Percentiles rank a stretch among this genome's conserved stretches.
Evolutionary conservation across 305 asterid species (phyloP).

Genomic region (Fraxinus albicans): DNA sequence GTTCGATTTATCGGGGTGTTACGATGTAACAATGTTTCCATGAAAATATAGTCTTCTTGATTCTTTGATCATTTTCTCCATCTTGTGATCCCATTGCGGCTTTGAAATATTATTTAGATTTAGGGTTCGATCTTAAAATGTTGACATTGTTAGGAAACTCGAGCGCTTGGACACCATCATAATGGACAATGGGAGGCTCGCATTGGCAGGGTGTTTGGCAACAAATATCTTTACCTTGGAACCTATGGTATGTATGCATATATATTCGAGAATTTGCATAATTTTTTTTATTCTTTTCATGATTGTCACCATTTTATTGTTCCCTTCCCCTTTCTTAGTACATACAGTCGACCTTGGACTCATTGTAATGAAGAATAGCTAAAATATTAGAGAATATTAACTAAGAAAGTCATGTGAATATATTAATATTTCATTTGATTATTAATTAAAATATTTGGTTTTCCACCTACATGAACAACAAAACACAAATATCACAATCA

Average conservation of each 20-base stretch:
- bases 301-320: background rate
- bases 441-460: no score
- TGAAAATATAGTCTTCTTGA: background rate
- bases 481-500: no score
- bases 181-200: slow-evolving; percentile 99
- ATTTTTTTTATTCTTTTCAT: background rate
- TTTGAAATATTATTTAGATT: background rate
- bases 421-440: no score
- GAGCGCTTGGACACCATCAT: slow-evolving; percentile 55
- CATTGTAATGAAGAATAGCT: no score
- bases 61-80: background rate
- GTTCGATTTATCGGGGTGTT: slow-evolving; percentile 85
- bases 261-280: background rate
- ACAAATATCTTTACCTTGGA: slow-evolving; percentile 93
- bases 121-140: no score
- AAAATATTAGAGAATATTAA: no score
- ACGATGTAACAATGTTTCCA: slow-evolving; percentile 47
- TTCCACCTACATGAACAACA: no score
- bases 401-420: no score
- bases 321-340: background rate
- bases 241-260: slow-evolving; percentile 60
- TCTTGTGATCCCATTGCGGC: background rate
- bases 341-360: no score
- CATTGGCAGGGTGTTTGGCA: slow-evolving; percentile 91
- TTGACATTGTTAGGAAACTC: no score